These are phyloP conservation scores for Geotrichum europaeum DNA, from an alignment of 1,139 yeast genomes.

Conservation along the genomic window DNA sequence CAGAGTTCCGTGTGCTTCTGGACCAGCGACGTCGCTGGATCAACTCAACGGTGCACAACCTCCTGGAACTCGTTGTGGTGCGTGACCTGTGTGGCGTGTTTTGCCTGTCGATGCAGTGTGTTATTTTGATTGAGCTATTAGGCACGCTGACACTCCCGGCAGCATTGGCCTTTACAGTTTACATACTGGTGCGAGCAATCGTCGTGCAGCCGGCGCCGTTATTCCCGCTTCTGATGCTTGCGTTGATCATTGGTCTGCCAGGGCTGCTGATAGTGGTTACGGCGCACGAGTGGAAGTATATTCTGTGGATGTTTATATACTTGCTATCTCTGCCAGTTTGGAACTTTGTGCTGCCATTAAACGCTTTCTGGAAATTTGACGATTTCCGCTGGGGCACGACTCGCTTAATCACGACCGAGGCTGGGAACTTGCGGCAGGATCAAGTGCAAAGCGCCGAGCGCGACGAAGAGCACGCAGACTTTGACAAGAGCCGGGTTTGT, in stretches of 20 bases:
- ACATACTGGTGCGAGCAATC: slow-evolving; percentile 66
- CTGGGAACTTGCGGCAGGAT: not conserved
- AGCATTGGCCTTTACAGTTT: slow-evolving; percentile 74
- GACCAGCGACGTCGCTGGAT: slow-evolving; percentile 39
- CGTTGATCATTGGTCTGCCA: slow-evolving; percentile 75
- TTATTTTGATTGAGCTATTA: slow-evolving; percentile 33
- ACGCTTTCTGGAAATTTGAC: slow-evolving; percentile 90
- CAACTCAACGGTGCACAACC: slow-evolving; percentile 36
- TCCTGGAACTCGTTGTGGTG: slow-evolving; percentile 33
- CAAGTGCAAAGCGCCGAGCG: not conserved
- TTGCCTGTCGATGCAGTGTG: slow-evolving; percentile 37
- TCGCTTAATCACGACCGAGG: slow-evolving; percentile 45
- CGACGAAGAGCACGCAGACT: not conserved
- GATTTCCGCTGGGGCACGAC: slow-evolving; percentile 97
- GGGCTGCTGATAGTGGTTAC: slow-evolving; percentile 77
- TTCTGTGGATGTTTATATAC: slow-evolving; percentile 74
- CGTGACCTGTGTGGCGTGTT: slow-evolving; percentile 36
- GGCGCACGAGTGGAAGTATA: slow-evolving; percentile 62
- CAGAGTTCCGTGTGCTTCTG: slow-evolving; percentile 30
- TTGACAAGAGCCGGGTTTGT: slow-evolving; percentile 11
- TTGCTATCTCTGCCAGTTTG: slow-evolving; percentile 78
- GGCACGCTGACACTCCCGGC: slow-evolving; percentile 68
- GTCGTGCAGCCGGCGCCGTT: slow-evolving; percentile 72
- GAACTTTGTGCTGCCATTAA: slow-evolving; percentile 80
- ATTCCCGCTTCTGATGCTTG: slow-evolving; percentile 68